A percentile compares a stretch with the other conserved stretches of the same genome.
These are phyloP conservation scores for Strobilomyces echinocephalus DNA, from an alignment of 768 basidiomycete species.

Conservation along the genomic window DNA sequence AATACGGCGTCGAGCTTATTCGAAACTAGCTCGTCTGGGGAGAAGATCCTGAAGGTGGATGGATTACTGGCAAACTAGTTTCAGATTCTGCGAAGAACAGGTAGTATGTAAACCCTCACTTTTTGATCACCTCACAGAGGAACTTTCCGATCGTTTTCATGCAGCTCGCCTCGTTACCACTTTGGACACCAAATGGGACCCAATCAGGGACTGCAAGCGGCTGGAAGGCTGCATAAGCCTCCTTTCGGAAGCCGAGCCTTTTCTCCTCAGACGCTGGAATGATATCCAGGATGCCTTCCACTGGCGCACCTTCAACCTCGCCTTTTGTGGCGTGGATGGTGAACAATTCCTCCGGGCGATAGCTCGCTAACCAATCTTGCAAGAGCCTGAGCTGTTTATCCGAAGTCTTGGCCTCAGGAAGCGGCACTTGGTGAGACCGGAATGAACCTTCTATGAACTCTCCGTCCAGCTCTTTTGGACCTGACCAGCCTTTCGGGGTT, in stretches of 20 bases:
- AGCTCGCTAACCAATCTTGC: conserved; percentile 70
- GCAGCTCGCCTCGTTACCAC: conserved; percentile 62
- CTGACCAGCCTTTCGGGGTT: conserved; percentile 78
- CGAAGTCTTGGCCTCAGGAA: conserved; percentile 65
- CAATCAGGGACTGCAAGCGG: conserved; percentile 67
- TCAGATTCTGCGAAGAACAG: neutral
- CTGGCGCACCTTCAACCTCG: conserved; percentile 44
- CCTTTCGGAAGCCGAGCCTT: conserved; percentile 67
- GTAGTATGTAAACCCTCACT: conserved; percentile 33
- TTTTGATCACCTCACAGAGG: conserved; percentile 50
- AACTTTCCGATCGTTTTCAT: conserved; percentile 68
- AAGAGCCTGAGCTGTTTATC: conserved; percentile 58
- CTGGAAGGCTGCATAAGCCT: conserved; percentile 57
- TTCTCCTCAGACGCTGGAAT: conserved; percentile 52
- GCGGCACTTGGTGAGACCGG: conserved; percentile 84
- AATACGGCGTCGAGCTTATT: conserved; percentile 86
- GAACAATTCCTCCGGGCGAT: conserved; percentile 67
- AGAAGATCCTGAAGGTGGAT: conserved; percentile 79
- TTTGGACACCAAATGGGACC: conserved; percentile 47
- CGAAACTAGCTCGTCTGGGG: conserved; percentile 81
- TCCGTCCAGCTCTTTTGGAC: conserved; percentile 63
- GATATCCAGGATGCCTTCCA: conserved; percentile 51
- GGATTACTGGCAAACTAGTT: conserved; percentile 52
- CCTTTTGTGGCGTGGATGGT: conserved; percentile 13
- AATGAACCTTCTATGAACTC: conserved; percentile 78